These are phyloP conservation scores for Cyberlindnera maclurae DNA, from an alignment of 805 yeast genomes.

Conservation along the genomic window DNA sequence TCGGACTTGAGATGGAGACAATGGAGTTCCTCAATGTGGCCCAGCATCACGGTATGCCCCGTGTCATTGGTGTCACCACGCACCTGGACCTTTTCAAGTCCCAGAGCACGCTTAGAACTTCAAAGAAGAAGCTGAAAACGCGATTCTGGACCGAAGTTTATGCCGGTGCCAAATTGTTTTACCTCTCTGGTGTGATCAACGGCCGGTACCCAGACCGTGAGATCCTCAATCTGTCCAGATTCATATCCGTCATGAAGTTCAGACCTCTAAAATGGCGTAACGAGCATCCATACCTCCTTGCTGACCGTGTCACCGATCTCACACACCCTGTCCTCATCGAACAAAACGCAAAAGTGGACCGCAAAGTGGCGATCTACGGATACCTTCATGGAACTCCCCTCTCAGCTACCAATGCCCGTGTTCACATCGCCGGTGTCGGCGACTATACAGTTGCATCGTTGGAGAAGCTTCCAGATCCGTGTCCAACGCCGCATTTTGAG, in stretches of 20 bases:
- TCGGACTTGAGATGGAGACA: conserved; percentile 98
- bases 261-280: conserved; percentile 99
- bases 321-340: conserved; percentile 86
- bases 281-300: conserved; percentile 90
- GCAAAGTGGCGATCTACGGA: conserved; percentile 89
- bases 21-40: conserved; percentile 96
- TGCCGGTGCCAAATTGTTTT: conserved; percentile 94
- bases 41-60: conserved; percentile 98
- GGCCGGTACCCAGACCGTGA: conserved; percentile 98
- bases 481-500: conserved; percentile 93
- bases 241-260: conserved; percentile 95
- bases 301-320: conserved; percentile 87
- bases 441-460: conserved; percentile 70
- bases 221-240: conserved; percentile 82
- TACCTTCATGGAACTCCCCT: conserved; percentile 92
- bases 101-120: conserved; percentile 80
- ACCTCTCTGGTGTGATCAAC: conserved; percentile 89
- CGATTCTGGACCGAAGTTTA: conserved; percentile 99
- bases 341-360: conserved; percentile 72
- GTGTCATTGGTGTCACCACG: conserved; percentile 91
- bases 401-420: conserved; percentile 56
- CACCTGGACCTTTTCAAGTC: conserved; percentile 92
- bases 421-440: conserved; percentile 95
- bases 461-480: conserved; percentile 95
- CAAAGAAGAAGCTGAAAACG: conserved; percentile 86